Evolutionary conservation across 2,329 filamentous ascomycete species (phyloP).

Genomic region (Plectosphaerella plurivora): DNA sequence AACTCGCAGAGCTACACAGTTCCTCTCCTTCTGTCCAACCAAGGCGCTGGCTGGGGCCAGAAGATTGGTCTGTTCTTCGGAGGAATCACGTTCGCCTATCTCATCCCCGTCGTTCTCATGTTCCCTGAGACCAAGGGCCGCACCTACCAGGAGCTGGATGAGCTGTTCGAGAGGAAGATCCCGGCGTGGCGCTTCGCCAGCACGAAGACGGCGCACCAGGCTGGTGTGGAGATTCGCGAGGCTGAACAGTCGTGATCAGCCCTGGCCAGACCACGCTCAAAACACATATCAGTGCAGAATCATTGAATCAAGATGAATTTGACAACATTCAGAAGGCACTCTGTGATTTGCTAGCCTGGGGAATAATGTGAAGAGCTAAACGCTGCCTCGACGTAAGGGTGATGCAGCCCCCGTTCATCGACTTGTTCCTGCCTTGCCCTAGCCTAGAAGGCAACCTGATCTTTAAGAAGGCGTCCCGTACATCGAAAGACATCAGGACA

Average conservation of each 20-base stretch:
- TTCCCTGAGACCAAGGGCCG: slow-evolving; percentile 16
- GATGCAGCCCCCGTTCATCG: no score
- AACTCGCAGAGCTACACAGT: slow-evolving; percentile 11
- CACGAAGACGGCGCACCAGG: slow-evolving; percentile 1
- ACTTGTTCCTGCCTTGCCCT: no score
- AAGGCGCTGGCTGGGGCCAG: slow-evolving; percentile 8
- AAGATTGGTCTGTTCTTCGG: slow-evolving; percentile 13
- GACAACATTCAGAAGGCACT: no score
- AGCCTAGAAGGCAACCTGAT: no score
- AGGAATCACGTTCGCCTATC: slow-evolving; percentile 14
- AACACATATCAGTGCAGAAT: no score
- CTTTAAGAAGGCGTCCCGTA: no score
- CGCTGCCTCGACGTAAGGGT: no score
- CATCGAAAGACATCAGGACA: no score
- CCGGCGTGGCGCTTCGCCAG: slow-evolving; percentile 13
- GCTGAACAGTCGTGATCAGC: neutral
- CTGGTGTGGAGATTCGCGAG: neutral
- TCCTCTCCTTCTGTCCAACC: slow-evolving; percentile 15
- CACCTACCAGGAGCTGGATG: slow-evolving; percentile 15
- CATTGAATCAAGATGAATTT: no score
- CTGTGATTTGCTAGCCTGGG: no score
- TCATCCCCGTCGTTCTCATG: slow-evolving; percentile 8
- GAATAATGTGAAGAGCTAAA: no score
- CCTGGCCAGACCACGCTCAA: no score
- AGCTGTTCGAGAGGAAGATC: slow-evolving; percentile 13